phyloP scores from a whole-genome alignment of 371 early-diverging fungal species.

The Conidiobolus incongruus region DNA sequence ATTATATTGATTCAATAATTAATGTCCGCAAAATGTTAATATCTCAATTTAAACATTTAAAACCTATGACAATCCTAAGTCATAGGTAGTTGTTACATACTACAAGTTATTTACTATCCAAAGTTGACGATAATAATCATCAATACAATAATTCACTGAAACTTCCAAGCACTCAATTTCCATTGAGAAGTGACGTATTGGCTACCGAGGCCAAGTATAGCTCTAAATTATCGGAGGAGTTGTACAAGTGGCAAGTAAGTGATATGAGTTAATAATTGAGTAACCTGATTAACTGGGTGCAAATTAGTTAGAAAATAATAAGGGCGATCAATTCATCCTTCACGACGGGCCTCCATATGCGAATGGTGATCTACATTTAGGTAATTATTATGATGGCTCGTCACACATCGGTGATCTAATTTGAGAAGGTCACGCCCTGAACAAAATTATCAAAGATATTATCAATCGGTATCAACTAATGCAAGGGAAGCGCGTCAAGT shows the following conservation, averaged over 20 bases:
- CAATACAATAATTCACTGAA: not conserved
- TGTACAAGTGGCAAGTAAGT: not conserved
- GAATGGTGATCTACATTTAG: conserved; percentile 81
- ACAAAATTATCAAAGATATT: conserved; percentile 87
- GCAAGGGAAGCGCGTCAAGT: conserved; percentile 61
- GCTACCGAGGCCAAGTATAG: not conserved
- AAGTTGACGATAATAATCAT: not conserved
- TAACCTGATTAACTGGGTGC: no score
- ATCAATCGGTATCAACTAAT: conserved; percentile 70
- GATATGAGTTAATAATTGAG: no score
- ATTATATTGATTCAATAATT: no score
- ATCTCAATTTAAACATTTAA: no score
- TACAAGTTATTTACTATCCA: no score
- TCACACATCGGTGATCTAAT: not conserved
- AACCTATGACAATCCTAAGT: no score
- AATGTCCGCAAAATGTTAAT: no score
- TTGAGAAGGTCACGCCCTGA: conserved; percentile 62
- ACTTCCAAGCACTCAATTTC: not conserved
- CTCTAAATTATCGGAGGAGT: not conserved
- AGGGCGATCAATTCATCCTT: conserved; percentile 44
- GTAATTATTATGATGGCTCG: conserved; percentile 6
- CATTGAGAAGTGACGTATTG: conserved; percentile 4
- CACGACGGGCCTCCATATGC: conserved; percentile 97
- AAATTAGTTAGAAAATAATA: conserved; percentile 33
- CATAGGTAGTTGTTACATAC: no score